Evolutionary conservation across 2,329 filamentous ascomycete genomes (phyloP).

Genomic region (Domatiomyces catenatus): DNA sequence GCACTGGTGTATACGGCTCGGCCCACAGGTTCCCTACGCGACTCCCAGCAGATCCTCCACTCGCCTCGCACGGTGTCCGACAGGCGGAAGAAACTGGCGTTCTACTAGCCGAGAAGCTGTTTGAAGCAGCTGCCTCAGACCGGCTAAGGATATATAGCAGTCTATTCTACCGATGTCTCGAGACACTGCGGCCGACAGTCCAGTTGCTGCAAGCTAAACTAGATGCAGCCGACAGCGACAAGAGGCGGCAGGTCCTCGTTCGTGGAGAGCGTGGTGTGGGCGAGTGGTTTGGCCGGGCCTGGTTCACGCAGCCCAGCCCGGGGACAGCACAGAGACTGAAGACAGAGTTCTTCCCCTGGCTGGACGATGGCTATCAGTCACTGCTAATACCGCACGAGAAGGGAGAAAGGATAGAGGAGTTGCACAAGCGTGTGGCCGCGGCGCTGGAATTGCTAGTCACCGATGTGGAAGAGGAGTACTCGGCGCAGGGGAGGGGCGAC

Average conservation of each 20-base stretch:
- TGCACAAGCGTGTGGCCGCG: slow-evolving; percentile 66
- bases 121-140: slow-evolving; percentile 51
- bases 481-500: slow-evolving; percentile 29
- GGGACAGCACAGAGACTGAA: slow-evolving; percentile 49
- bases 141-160: slow-evolving; percentile 51
- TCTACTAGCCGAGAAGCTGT: slow-evolving; percentile 41
- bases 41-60: slow-evolving; percentile 70
- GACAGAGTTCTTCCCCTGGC: slow-evolving; percentile 48
- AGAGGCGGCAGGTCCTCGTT: slow-evolving; percentile 22
- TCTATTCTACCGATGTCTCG: slow-evolving; percentile 74
- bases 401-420: slow-evolving; percentile 63
- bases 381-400: slow-evolving; percentile 54
- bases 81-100: slow-evolving; percentile 64
- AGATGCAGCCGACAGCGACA: slow-evolving; percentile 7
- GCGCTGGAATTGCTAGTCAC: slow-evolving; percentile 28
- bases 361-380: slow-evolving; percentile 34
- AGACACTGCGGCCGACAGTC: slow-evolving; percentile 58
- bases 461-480: slow-evolving; percentile 26
- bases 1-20: slow-evolving; percentile 62
- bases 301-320: slow-evolving; percentile 71
- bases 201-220: slow-evolving; percentile 23
- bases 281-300: slow-evolving; percentile 83
- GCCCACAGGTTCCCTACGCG: slow-evolving; percentile 68
- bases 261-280: slow-evolving; percentile 32
- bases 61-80: slow-evolving; percentile 71